These are phyloP conservation scores for Neodidymelliopsis sp. DNA, from an alignment of 2,329 filamentous ascomycete species.

Conservation along the genomic window DNA sequence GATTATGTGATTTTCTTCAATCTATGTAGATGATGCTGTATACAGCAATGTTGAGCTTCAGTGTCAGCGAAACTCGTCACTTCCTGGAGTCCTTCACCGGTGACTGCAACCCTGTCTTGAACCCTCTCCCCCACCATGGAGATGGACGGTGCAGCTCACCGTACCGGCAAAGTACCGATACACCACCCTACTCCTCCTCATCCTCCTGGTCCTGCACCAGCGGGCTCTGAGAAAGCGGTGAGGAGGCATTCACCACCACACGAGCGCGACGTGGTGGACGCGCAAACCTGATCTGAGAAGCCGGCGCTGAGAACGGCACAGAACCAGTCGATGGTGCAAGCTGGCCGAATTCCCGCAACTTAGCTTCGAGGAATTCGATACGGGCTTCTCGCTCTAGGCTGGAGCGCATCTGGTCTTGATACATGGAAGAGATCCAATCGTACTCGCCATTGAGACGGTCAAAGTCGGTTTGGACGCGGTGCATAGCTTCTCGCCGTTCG, in stretches of 20 bases:
- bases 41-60: neutral
- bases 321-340: neutral
- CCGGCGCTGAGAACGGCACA: constrained; percentile 23
- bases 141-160: neutral
- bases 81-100: neutral
- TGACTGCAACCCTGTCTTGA: neutral
- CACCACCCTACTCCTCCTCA: constrained; percentile 6
- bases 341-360: constrained; percentile 31
- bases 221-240: neutral
- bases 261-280: constrained; percentile 17
- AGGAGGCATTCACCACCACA: neutral
- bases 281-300: constrained; percentile 21
- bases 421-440: constrained; percentile 21
- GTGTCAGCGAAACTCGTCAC: neutral
- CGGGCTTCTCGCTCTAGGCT: constrained; percentile 36
- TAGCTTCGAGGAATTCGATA: constrained; percentile 40
- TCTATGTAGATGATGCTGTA: too few species aligned
- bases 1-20: constrained; percentile 53
- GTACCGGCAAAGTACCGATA: too few species aligned
- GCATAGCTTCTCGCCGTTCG: constrained; percentile 11
- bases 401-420: constrained; percentile 24
- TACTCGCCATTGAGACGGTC: constrained; percentile 22
- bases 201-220: constrained; percentile 16
- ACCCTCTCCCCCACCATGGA: neutral
- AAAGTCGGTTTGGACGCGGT: constrained; percentile 9